Evolutionary conservation across 768 basidiomycete species (phyloP).

Genomic region (Lentinus brumalis): DNA sequence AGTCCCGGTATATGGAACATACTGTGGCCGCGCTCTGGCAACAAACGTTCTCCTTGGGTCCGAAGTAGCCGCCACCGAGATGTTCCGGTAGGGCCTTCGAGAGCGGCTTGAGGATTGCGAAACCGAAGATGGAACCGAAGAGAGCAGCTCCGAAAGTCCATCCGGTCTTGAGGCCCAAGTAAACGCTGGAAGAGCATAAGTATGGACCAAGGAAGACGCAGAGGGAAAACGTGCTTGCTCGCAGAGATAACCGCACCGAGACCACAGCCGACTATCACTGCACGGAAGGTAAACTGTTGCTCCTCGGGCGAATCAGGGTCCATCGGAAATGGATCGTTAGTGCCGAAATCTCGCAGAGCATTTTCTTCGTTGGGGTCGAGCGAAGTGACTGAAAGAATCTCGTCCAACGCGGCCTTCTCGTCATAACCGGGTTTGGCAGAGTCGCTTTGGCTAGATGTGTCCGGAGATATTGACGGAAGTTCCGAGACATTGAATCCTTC

Average conservation of each 20-base stretch:
- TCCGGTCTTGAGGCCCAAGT: conserved; percentile 24
- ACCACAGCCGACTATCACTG: conserved; percentile 21
- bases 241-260: conserved; percentile 26
- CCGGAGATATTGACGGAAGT: too few species aligned
- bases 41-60: conserved; percentile 27
- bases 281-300: conserved; percentile 24
- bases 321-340: conserved; percentile 21
- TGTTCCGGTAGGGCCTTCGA: conserved; percentile 17
- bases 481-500: too few species aligned
- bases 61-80: conserved; percentile 25
- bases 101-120: conserved; percentile 25
- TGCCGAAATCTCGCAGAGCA: conserved; percentile 11
- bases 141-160: conserved; percentile 26
- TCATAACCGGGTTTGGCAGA: too few species aligned
- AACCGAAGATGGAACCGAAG: conserved; percentile 27
- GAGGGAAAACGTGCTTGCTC: conserved; percentile 16
- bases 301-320: conserved; percentile 21
- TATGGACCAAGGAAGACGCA: background rate
- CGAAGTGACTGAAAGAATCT: too few species aligned
- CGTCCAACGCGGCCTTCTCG: too few species aligned
- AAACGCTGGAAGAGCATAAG: conserved; percentile 9
- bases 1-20: background rate
- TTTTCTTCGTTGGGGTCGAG: conserved; percentile 2
- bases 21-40: conserved; percentile 26
- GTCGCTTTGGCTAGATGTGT: too few species aligned